Base-by-base conservation (phyloP, 345 rosid genomes). In the Orychophragmus violaceus region DNA sequence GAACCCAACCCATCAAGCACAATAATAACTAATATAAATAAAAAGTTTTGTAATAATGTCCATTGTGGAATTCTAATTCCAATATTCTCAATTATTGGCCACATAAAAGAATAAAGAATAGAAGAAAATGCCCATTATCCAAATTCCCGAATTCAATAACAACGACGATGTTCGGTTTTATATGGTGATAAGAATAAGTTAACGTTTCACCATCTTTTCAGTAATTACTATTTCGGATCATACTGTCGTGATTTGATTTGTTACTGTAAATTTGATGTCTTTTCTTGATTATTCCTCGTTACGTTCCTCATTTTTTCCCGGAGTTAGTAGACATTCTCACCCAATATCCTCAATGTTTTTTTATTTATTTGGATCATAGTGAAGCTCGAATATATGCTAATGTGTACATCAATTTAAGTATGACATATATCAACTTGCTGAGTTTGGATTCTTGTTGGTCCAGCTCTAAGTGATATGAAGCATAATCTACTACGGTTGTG, bases 41-140 rank as follows among this genome's bases (percentile, higher is more conserved):
- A 27, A 55, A 57, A 22, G 19, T 18, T 70, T 44, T 62, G 37
- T 62, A 16, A 42, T 62, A 70, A 55, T 55, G 64, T 56, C 58
- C 21, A 18, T 71, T 72, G 35, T 58, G 61, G 66, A 72, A 65
- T 56, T 72, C 71, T 64, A 72, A 65, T 72, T 64, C 71, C 54
- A 65, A 13, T 72, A 72, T 72, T 72, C 76, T 72, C 76, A 72
- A 64, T 72, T 64, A 65, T 72, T 58, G 59, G 60, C 71, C 76
- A 64, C 60, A 57, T 64, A 49, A 39, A 57, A 39, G 71, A 72
- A 72, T 65, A 58, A 10, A 56, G 30, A 57, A 48, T n/a, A 48
- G 53, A 57, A 39, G 49, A 72, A 72, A 64, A 49, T 64, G 54
- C 55, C 61, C 66, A 65, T 48, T 65, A 54, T 37, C 52, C 5